A percentile compares a stretch with the other conserved stretches of the same genome.
Conservation (phyloP, 257 asterid genomes). For the Lantana camara region DNA sequence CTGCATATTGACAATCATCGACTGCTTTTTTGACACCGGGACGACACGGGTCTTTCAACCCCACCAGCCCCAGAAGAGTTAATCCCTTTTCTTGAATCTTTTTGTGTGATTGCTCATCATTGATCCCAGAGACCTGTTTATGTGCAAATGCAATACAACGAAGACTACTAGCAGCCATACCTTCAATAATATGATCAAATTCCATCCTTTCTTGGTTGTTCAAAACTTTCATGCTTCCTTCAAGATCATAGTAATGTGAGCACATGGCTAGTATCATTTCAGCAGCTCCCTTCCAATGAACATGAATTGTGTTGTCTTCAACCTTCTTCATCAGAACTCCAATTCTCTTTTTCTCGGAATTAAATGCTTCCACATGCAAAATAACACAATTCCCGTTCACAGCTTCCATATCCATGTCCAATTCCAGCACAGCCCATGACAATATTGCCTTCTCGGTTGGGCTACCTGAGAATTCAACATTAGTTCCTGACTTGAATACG, state of each 20-base stretch:
- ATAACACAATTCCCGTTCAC: slow-evolving; percentile 32
- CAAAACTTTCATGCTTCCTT: slow-evolving; percentile 43
- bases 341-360: slow-evolving; percentile 78
- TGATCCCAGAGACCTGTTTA: slow-evolving; percentile 33
- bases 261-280: slow-evolving; percentile 68
- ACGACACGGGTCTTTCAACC: slow-evolving; percentile 73
- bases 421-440: slow-evolving; percentile 63
- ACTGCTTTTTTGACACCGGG: slow-evolving; percentile 68
- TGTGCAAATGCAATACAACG: slow-evolving; percentile 76
- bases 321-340: slow-evolving; percentile 49
- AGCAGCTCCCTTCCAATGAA: slow-evolving; percentile 89
- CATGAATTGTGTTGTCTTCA: slow-evolving; percentile 36
- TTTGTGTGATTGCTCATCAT: background rate
- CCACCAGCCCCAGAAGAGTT: slow-evolving; percentile 54
- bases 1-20: slow-evolving; percentile 59
- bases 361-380: slow-evolving; percentile 52
- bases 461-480: slow-evolving; percentile 67
- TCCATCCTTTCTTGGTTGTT: slow-evolving; percentile 26
- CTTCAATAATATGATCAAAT: slow-evolving; percentile 45
- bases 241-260: slow-evolving; percentile 45
- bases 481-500: background rate
- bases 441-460: slow-evolving; percentile 88
- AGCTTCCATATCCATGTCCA: slow-evolving; percentile 61
- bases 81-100: slow-evolving; percentile 39
- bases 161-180: slow-evolving; percentile 76